These are phyloP conservation scores for Pseudogymnoascus sp. DNA, from an alignment of 2,329 filamentous ascomycete species.

Conservation along the genomic window DNA sequence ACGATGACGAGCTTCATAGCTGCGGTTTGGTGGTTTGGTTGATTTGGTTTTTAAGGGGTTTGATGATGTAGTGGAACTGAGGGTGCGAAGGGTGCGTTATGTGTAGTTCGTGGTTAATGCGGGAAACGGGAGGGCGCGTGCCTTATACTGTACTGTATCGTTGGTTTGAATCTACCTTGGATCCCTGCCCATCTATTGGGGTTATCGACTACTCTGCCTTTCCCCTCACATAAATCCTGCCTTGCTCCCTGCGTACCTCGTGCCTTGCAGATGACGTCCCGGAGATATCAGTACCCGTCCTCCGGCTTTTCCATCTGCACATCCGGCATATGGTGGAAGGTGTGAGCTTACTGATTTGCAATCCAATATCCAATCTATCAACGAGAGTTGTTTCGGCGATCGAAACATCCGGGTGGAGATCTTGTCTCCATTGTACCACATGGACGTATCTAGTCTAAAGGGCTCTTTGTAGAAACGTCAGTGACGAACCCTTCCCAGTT, in stretches of 20 bases:
- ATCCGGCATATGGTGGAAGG: neutral
- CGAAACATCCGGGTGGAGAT: neutral
- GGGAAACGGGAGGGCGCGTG: neutral
- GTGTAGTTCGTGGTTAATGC: neutral
- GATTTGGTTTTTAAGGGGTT: neutral
- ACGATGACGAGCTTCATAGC: neutral
- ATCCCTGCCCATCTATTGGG: neutral
- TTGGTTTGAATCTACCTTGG: neutral
- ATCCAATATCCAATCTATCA: neutral
- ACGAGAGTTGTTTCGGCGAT: neutral
- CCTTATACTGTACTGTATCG: slow-evolving; percentile 1
- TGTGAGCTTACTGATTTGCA: neutral
- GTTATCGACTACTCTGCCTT: neutral
- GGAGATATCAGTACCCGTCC: neutral
- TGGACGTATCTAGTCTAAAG: neutral
- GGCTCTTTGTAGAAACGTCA: neutral
- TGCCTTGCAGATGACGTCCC: neutral
- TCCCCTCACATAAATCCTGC: neutral
- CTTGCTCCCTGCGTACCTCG: neutral
- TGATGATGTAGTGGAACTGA: neutral
- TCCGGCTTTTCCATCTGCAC: neutral
- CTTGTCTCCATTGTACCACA: neutral
- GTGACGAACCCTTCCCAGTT: neutral
- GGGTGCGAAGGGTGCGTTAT: neutral
- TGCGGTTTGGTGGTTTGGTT: neutral